Conservation (phyloP, 2,329 filamentous ascomycete species). For the Talaromyces rugulosus region DNA sequence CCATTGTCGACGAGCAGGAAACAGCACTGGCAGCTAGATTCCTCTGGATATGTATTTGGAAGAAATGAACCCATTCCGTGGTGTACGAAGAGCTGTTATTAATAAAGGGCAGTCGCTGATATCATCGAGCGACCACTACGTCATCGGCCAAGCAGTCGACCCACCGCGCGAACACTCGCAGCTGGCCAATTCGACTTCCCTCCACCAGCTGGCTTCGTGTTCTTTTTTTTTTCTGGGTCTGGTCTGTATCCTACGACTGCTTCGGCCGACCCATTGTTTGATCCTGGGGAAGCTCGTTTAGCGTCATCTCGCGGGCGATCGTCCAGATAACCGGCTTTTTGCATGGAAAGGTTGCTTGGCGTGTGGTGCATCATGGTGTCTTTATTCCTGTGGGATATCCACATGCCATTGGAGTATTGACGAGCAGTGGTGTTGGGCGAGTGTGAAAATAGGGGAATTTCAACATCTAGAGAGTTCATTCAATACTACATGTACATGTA, state of each 20-base stretch:
- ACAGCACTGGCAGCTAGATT: too few species aligned
- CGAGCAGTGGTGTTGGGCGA: too few species aligned
- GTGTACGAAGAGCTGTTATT: neutral
- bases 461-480: too few species aligned
- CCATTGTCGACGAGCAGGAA: constrained; percentile 30
- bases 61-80: neutral
- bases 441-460: too few species aligned
- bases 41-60: neutral
- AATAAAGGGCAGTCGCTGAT: constrained; percentile 5
- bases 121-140: constrained; percentile 13
- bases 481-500: too few species aligned
- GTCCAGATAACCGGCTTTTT: neutral
- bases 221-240: neutral
- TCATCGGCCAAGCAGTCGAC: constrained; percentile 6
- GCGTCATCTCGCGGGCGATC: neutral
- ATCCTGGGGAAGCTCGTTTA: neutral
- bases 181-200: neutral
- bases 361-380: neutral
- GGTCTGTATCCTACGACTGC: neutral
- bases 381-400: neutral
- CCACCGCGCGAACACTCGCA: neutral
- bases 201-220: neutral
- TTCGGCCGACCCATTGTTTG: neutral
- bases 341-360: neutral
- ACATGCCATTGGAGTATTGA: neutral